Percentiles rank a stretch among this genome's conserved stretches.
phyloP scores from a whole-genome alignment of 169 alveolate species.

The Amoebophrya sp. region DNA sequence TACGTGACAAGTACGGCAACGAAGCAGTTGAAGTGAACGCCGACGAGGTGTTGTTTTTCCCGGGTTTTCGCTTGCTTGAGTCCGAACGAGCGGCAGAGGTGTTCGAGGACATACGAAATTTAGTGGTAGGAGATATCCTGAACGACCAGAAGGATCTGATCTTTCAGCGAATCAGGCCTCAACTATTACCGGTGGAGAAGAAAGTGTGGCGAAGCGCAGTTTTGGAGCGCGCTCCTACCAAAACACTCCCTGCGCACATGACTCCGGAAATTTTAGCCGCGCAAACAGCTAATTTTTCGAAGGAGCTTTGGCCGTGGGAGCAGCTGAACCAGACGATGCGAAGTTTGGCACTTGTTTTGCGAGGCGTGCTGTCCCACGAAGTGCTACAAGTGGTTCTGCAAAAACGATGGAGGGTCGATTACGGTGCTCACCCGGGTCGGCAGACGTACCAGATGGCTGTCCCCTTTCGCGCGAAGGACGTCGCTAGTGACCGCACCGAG shows the following conservation, averaged over 20 bases:
- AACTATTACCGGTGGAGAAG: neutral
- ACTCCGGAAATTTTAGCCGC: no score
- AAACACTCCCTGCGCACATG: no score
- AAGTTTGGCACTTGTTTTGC: constrained; percentile 9
- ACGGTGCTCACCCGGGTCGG: constrained; percentile 21
- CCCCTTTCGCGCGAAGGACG: constrained; percentile 37
- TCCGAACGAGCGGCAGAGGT: neutral
- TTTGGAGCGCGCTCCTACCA: neutral
- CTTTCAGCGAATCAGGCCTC: neutral
- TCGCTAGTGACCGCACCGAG: constrained; percentile 38
- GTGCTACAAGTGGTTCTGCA: constrained; percentile 26
- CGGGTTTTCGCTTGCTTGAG: neutral
- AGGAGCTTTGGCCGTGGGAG: constrained; percentile 25
- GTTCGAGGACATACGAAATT: neutral
- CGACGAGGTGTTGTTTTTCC: neutral
- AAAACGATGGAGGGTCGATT: constrained; percentile 34
- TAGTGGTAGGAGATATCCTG: neutral
- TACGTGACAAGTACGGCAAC: neutral
- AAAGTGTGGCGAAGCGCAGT: neutral
- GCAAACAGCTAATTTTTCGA: no score
- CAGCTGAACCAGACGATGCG: neutral
- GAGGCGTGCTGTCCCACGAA: constrained; percentile 29
- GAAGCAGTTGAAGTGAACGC: neutral
- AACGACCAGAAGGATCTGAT: neutral
- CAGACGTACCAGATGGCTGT: constrained; percentile 24